A percentile compares a stretch with the other conserved stretches of the same genome.
Evolutionary conservation across 1,139 yeast genomes (phyloP).

Genomic region (Suhomyces ambrosiae): DNA sequence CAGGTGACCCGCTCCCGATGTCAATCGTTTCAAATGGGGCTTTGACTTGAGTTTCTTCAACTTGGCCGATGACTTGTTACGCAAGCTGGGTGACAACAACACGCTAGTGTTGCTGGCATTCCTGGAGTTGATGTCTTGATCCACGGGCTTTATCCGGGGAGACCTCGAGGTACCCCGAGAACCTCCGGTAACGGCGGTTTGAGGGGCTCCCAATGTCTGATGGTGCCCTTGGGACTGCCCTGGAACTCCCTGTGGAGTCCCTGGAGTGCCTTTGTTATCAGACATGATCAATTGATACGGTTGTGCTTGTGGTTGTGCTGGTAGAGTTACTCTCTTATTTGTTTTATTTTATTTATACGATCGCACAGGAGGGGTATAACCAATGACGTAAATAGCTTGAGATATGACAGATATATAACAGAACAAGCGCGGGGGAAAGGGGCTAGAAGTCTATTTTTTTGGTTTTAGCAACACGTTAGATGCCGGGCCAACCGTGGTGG

Average conservation of each 20-base stretch:
- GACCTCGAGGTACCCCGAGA: constrained; percentile 10
- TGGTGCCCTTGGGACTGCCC: neutral
- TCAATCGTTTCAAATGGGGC: constrained; percentile 28
- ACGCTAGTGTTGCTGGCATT: constrained; percentile 14
- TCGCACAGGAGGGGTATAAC: neutral
- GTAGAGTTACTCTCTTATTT: neutral
- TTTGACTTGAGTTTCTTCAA: constrained; percentile 24
- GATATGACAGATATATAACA: too few relatives aligned
- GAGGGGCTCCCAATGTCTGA: neutral
- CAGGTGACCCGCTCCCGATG: constrained; percentile 21
- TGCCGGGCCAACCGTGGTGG: too few relatives aligned
- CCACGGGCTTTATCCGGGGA: constrained; percentile 10
- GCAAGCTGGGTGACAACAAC: constrained; percentile 16
- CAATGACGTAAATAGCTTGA: too few relatives aligned
- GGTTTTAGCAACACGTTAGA: too few relatives aligned
- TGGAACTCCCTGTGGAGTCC: neutral
- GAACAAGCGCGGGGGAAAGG: too few relatives aligned
- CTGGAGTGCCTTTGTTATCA: neutral
- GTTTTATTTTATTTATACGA: neutral
- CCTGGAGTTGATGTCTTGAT: constrained; percentile 8
- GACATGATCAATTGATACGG: neutral
- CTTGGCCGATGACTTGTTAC: constrained; percentile 14
- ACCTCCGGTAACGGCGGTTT: constrained; percentile 1
- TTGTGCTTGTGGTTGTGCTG: neutral
- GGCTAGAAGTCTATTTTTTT: too few relatives aligned